These are phyloP conservation scores for Haplosporangium sp. DNA, from an alignment of 371 early-diverging fungal genomes.

Conservation along the genomic window DNA sequence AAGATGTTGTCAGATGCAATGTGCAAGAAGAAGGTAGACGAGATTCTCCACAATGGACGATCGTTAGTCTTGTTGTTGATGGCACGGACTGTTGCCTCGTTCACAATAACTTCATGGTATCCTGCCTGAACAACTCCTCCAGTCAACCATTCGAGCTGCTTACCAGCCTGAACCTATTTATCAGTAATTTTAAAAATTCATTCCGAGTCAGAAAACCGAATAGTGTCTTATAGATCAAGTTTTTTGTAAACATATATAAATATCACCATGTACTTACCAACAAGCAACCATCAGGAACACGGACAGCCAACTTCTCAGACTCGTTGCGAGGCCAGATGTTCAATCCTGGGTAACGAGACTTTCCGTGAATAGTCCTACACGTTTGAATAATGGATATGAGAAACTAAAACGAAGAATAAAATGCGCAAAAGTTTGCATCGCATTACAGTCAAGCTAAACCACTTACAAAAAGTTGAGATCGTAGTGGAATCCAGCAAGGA, in stretches of 20 bases:
- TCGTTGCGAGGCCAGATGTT: slow-evolving; percentile 75
- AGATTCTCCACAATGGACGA: slow-evolving; percentile 75
- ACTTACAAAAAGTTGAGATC: slow-evolving; percentile 75
- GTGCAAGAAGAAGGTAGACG: slow-evolving; percentile 78
- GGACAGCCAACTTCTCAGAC: slow-evolving; percentile 68
- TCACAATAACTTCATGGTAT: slow-evolving; percentile 80
- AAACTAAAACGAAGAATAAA: background rate
- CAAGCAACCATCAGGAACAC: slow-evolving; percentile 74
- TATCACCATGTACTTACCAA: slow-evolving; percentile 42
- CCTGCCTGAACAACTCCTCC: slow-evolving; percentile 75
- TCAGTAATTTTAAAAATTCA: background rate
- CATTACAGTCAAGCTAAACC: background rate
- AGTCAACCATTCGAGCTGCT: slow-evolving; percentile 76
- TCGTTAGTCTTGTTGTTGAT: slow-evolving; percentile 60
- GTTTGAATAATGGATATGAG: background rate
- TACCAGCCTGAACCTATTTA: slow-evolving; percentile 72
- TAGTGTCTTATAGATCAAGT: too few relatives aligned
- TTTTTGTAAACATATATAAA: too few relatives aligned
- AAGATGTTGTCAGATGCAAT: slow-evolving; percentile 71
- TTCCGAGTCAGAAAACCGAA: too few relatives aligned
- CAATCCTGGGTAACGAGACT: slow-evolving; percentile 79
- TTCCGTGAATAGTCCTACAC: slow-evolving; percentile 73
- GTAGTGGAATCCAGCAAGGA: slow-evolving; percentile 74
- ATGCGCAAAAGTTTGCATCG: background rate
- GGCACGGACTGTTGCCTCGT: slow-evolving; percentile 62